Evolutionary conservation across 139 green algal species (phyloP), one percentile per base, ranked within the genome.

Genomic region (Marvania coccoides): DNA sequence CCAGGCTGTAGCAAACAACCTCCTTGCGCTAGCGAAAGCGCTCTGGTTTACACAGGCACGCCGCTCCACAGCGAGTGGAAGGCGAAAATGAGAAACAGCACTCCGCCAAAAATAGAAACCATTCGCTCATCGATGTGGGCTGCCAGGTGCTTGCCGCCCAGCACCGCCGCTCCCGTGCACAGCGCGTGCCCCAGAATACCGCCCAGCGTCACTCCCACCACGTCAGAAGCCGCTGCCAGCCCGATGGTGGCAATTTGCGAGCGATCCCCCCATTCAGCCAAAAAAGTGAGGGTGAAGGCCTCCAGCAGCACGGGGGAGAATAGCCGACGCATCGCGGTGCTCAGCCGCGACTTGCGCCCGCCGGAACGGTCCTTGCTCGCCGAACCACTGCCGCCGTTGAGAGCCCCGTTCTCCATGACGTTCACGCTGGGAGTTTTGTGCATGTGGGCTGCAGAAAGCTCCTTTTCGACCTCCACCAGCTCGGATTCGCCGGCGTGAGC

Each of bases 241-340:
- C 88, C 79, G 15, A 80, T 80, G 13, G 92, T 97, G 2, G 90
- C 87, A 61, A 98, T 96, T 65, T 99, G 94, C 71, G 86, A 96
- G 33, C 94, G 83, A 77, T 99, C 94, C 10, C 94, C 94, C 94
- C 94, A 99, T 78, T 99, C 94, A 1, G 94, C 94, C 23, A 98
- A 61, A 70, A 99, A 99, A 0, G 90, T 99, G 36, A 99, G 82
- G 12, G 94, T 88, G 80, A 98, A 98, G 0, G 87, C 79, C 65
- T 98, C 93, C 1, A 98, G 34, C 48, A 97, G 94, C 19, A 99
- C 86, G 33, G 88, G 87, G 2, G 83, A 89, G 51, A 91, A 83
- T 15, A 92, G 38, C 56, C 80, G 81, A 2, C 69, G 39, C 47
- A 91, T 69, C 8, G 31, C 31, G 31, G 66, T 33, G 14, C 14